Percentiles rank a stretch among this genome's conserved stretches.
phyloP scores from a whole-genome alignment of 2,329 filamentous ascomycete species.

The Leptoxyphium fumago region DNA sequence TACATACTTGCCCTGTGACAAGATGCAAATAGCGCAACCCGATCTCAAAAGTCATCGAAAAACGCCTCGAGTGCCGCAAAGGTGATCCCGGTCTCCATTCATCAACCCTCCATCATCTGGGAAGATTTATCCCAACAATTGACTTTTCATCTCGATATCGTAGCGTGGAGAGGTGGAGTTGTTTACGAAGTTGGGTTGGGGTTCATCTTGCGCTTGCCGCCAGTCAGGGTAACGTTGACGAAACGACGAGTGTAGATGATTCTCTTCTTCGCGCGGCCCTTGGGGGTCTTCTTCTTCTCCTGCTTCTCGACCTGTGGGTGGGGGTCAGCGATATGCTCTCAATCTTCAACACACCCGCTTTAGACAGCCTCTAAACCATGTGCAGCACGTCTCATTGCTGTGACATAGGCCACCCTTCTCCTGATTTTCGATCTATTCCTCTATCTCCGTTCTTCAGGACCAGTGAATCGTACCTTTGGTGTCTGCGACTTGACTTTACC shows the following conservation, averaged over 20 bases:
- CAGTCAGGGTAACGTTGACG: slow-evolving; percentile 93
- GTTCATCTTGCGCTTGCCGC: slow-evolving; percentile 98
- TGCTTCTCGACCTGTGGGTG: slow-evolving; percentile 58
- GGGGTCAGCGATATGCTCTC: slow-evolving; percentile 6
- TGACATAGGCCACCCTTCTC: not conserved
- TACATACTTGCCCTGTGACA: not conserved
- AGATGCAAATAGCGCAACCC: not conserved
- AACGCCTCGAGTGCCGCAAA: not conserved
- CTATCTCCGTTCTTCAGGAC: not conserved
- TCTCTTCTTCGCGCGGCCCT: slow-evolving; percentile 96
- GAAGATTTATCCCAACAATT: no score
- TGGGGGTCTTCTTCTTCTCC: slow-evolving; percentile 94
- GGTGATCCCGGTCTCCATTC: no score
- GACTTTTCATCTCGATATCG: not conserved
- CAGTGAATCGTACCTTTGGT: slow-evolving; percentile 54
- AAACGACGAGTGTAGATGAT: slow-evolving; percentile 93
- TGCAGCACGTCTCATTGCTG: not conserved
- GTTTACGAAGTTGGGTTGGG: slow-evolving; percentile 61
- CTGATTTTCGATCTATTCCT: not conserved
- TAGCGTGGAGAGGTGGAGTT: not conserved
- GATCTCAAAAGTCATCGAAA: not conserved
- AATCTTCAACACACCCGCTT: slow-evolving; percentile 8
- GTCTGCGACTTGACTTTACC: slow-evolving; percentile 98
- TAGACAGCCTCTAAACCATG: not conserved
- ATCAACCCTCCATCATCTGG: no score